Conservation (phyloP, 2,329 filamentous ascomycete genomes). For the Dothideomycetes sp. region DNA sequence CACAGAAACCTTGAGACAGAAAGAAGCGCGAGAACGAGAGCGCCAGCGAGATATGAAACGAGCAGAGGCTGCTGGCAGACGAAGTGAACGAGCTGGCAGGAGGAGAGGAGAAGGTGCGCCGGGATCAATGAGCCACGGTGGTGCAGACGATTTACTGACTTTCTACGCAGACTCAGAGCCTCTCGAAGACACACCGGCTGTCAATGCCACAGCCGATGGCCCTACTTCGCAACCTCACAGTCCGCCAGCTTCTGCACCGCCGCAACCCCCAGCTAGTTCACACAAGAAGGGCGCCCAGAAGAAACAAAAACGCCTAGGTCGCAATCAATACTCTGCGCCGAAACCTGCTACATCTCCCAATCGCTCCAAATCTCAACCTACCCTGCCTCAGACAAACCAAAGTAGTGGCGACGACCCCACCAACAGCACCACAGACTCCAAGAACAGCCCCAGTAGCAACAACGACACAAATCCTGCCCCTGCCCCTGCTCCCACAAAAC, state of each 20-base stretch:
- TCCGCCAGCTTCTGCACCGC: slow-evolving; percentile 27
- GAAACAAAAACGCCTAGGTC: slow-evolving; percentile 52
- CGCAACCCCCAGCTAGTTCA: slow-evolving; percentile 35
- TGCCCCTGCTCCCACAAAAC: slow-evolving; percentile 26
- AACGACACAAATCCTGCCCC: slow-evolving; percentile 24
- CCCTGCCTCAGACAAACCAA: slow-evolving; percentile 19
- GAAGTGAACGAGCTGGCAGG: slow-evolving; percentile 73
- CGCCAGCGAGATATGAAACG: slow-evolving; percentile 63
- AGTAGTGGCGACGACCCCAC: slow-evolving; percentile 21
- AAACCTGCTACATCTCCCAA: slow-evolving; percentile 44
- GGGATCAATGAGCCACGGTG: background rate
- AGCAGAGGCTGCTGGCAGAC: slow-evolving; percentile 65
- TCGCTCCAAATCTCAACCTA: slow-evolving; percentile 21
- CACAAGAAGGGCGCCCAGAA: slow-evolving; percentile 56
- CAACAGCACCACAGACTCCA: slow-evolving; percentile 22
- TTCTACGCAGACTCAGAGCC: slow-evolving; percentile 57
- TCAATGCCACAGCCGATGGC: slow-evolving; percentile 28
- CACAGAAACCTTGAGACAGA: slow-evolving; percentile 47
- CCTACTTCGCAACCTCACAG: slow-evolving; percentile 34
- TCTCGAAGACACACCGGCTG: slow-evolving; percentile 49
- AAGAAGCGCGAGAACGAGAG: slow-evolving; percentile 53
- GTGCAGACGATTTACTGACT: slow-evolving; percentile 18
- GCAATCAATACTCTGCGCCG: slow-evolving; percentile 67
- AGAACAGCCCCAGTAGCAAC: slow-evolving; percentile 28
- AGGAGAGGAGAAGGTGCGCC: slow-evolving; percentile 68